Evolutionary conservation across 2,329 filamentous ascomycete genomes (phyloP).

Genomic region (Aspergillus neotritici): DNA sequence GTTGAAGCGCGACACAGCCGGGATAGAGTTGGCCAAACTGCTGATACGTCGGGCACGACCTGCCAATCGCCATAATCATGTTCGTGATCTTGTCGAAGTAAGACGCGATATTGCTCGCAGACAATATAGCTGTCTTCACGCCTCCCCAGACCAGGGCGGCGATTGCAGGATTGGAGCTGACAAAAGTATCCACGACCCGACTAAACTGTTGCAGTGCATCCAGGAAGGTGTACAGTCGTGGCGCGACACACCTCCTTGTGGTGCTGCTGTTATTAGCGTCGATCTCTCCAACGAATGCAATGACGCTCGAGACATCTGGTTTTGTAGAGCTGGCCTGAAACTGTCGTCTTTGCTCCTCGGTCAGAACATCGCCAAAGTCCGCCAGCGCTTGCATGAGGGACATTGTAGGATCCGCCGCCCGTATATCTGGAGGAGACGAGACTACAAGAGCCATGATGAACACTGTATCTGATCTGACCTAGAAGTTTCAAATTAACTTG

Average conservation of each 20-base stretch:
- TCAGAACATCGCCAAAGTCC: conserved; percentile 4
- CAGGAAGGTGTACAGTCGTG: conserved; percentile 17
- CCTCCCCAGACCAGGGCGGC: conserved; percentile 15
- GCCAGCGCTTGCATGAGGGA: conserved; percentile 4
- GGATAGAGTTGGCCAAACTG: conserved; percentile 16
- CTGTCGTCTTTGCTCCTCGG: conserved; percentile 5
- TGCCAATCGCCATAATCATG: conserved; percentile 17
- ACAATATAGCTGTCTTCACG: conserved; percentile 14
- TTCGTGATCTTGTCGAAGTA: conserved; percentile 19
- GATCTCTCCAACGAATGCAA: conserved; percentile 13
- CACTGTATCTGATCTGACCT: no score
- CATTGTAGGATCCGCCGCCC: conserved; percentile 2
- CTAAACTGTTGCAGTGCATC: conserved; percentile 17
- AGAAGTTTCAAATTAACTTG: no score
- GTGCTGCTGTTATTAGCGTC: conserved; percentile 11
- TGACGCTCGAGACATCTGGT: conserved; percentile 5
- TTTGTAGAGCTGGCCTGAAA: not conserved
- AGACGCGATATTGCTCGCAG: conserved; percentile 11
- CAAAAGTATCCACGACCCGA: conserved; percentile 15
- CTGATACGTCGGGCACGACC: conserved; percentile 12
- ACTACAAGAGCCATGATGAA: no score
- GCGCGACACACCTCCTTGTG: conserved; percentile 12
- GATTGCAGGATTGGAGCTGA: conserved; percentile 12
- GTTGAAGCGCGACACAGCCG: conserved; percentile 10
- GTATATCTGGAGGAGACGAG: no score